Conservation (phyloP, 306 rosid species). For the Rosa multiflora region DNA sequence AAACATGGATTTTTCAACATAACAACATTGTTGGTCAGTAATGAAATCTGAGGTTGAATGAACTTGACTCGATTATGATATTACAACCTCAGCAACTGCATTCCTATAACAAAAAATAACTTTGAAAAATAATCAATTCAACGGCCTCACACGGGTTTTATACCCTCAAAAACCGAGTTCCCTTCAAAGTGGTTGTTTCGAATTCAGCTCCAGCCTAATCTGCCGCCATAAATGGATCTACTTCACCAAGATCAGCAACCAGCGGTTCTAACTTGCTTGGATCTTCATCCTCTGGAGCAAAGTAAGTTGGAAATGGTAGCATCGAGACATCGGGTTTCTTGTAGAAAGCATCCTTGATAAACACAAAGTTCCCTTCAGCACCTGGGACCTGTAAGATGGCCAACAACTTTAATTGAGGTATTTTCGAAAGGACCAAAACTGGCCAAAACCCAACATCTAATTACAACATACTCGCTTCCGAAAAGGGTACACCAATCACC, state of each 20-base stretch:
- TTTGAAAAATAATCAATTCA: conserved; percentile 1
- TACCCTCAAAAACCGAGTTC: conserved; percentile 10
- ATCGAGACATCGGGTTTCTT: conserved; percentile 62
- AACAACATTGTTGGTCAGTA: not conserved
- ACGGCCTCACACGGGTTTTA: not conserved
- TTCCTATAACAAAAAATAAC: conserved; percentile 3
- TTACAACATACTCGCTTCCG: not conserved
- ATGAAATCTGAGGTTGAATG: conserved; percentile 18
- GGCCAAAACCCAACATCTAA: not conserved
- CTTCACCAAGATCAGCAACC: conserved; percentile 88
- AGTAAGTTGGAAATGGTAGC: conserved; percentile 91
- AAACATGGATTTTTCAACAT: conserved; percentile 14
- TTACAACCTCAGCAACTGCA: conserved; percentile 16
- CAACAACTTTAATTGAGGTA: conserved; percentile 18
- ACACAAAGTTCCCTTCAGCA: conserved; percentile 90
- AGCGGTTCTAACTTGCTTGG: conserved; percentile 49
- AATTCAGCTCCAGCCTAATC: conserved; percentile 39
- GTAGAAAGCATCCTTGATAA: conserved; percentile 73
- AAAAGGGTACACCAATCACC: not conserved
- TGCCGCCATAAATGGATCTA: conserved; percentile 83
- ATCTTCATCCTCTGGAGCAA: conserved; percentile 64
- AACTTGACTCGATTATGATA: not conserved
- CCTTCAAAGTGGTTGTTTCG: conserved; percentile 8
- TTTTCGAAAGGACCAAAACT: not conserved
- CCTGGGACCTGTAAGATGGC: conserved; percentile 74